These are phyloP conservation scores for Durusdinium trenchii DNA, from an alignment of 73 alveolate species.

Conservation along the genomic window DNA sequence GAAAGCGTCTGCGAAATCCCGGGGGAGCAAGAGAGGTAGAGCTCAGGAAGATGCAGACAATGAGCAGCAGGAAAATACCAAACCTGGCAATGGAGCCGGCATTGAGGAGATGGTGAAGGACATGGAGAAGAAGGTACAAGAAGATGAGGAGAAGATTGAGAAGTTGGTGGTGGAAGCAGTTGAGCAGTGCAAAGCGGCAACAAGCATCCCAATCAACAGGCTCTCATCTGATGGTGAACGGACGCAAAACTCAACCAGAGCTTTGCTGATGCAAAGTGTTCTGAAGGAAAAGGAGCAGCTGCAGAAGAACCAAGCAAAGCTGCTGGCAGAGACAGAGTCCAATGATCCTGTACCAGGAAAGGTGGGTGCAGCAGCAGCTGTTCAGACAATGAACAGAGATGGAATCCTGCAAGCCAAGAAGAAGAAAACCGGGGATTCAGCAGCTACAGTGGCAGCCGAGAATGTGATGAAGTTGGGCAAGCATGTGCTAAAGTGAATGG, in stretches of 20 bases:
- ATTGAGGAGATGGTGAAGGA: too few relatives aligned
- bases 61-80: not conserved
- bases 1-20: not conserved
- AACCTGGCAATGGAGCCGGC: not conserved
- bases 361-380: not conserved
- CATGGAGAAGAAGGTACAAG: not conserved
- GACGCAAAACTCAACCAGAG: not conserved
- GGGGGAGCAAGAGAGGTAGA: not conserved
- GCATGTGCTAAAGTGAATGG: slow-evolving; percentile 11
- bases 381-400: not conserved
- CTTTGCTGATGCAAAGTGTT: not conserved
- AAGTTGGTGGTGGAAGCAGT: not conserved
- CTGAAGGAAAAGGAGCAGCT: not conserved
- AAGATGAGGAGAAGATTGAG: not conserved
- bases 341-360: not conserved
- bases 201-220: not conserved
- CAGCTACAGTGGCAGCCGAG: not conserved
- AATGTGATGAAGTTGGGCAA: slow-evolving; percentile 29
- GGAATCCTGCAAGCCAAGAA: not conserved
- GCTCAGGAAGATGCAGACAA: not conserved
- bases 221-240: not conserved
- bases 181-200: not conserved
- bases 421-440: not conserved
- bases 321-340: not conserved
- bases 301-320: not conserved